Percentiles rank a stretch among this genome's conserved stretches.
Evolutionary conservation across 345 rosid genomes (phyloP).

Genomic region (Hypericum androsaemum): DNA sequence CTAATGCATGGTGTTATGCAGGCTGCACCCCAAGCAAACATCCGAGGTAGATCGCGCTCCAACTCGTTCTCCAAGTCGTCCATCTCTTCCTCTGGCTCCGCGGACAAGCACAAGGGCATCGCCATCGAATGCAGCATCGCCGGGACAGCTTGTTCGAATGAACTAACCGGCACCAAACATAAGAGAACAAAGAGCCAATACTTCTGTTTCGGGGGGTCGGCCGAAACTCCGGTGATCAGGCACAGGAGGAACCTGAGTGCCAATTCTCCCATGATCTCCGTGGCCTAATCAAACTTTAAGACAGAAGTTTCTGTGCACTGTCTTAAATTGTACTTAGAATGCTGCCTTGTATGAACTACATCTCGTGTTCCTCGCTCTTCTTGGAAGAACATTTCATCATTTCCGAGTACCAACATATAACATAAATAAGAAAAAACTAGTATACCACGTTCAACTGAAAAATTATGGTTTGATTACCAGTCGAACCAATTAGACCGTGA

Average conservation of each 20-base stretch:
- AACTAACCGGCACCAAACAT: not conserved
- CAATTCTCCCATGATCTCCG: not conserved
- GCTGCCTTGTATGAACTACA: no score
- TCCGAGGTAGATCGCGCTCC: not conserved
- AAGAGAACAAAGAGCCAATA: conserved; percentile 1
- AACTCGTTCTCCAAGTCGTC: not conserved
- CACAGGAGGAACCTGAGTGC: conserved; percentile 6
- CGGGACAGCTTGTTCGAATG: not conserved
- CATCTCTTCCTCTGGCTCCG: not conserved
- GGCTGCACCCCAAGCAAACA: not conserved
- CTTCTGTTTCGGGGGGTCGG: conserved; percentile 3
- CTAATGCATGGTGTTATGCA: conserved; percentile 1
- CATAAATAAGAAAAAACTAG: no score
- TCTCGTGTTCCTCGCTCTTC: no score
- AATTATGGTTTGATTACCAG: no score
- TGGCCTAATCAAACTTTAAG: not conserved
- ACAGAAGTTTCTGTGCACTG: not conserved
- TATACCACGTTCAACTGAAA: no score
- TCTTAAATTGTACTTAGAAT: no score
- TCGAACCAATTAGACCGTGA: no score
- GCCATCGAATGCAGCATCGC: not conserved
- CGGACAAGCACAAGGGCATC: not conserved
- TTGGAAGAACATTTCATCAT: no score
- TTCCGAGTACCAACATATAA: no score
- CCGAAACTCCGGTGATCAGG: not conserved